Conservation (phyloP, 148 eudicot species). For the Nepenthes gracilis region DNA sequence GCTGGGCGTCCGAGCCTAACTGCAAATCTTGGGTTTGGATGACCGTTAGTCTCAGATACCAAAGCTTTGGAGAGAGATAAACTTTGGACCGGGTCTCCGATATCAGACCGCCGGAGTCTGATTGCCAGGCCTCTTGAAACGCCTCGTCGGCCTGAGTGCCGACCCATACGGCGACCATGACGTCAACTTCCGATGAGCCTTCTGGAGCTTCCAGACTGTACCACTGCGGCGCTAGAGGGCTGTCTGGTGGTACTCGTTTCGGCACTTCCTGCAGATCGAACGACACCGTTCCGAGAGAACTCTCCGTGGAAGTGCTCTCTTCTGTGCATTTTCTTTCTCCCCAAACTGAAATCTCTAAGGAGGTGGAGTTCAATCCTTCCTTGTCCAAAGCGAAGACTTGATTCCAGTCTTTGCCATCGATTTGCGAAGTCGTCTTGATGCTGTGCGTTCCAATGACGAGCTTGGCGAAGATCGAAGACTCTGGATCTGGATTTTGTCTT, state of each 20-base stretch:
- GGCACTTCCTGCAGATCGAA: conserved; percentile 81
- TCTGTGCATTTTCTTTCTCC: conserved; percentile 19
- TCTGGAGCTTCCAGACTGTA: conserved; percentile 46
- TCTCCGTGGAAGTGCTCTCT: conserved; percentile 10
- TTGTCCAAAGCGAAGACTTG: conserved; percentile 83
- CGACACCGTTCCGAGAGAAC: conserved; percentile 49
- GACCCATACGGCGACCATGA: conserved; percentile 89
- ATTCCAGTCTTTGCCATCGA: conserved; percentile 53
- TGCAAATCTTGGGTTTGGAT: conserved; percentile 93
- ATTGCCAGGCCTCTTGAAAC: conserved; percentile 87
- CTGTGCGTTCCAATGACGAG: conserved; percentile 73
- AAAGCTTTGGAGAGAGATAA: conserved; percentile 77
- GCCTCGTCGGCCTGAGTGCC: conserved; percentile 92
- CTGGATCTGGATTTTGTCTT: conserved; percentile 23
- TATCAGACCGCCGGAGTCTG: conserved; percentile 77
- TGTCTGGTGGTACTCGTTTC: conserved; percentile 85
- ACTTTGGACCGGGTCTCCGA: conserved; percentile 91
- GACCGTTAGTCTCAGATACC: conserved; percentile 83
- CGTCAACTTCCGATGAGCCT: conserved; percentile 34
- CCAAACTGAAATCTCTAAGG: conserved; percentile 61
- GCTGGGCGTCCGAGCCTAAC: conserved; percentile 40
- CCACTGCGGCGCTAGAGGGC: conserved; percentile 94
- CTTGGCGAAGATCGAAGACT: conserved; percentile 36
- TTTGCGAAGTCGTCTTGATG: conserved; percentile 39
- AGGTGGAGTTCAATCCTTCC: conserved; percentile 61